These are phyloP conservation scores for Aspergillus novofumigatus DNA, from an alignment of 2,329 filamentous ascomycete species.

Conservation along the genomic window DNA sequence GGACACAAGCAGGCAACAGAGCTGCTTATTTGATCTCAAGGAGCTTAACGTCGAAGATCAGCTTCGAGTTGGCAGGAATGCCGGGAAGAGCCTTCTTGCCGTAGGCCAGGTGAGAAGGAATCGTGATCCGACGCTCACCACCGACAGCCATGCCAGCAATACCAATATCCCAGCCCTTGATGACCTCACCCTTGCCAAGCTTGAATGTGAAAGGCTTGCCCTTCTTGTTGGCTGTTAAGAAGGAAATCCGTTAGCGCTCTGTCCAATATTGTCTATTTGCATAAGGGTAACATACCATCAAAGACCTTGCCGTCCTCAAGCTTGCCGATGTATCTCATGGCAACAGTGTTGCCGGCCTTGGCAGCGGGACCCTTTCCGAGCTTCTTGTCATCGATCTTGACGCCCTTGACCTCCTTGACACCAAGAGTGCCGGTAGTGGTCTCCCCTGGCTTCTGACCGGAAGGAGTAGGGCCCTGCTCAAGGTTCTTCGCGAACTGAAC, in stretches of 20 bases:
- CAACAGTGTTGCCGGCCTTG: conserved; percentile 85
- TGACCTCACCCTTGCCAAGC: conserved; percentile 89
- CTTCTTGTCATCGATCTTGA: conserved; percentile 95
- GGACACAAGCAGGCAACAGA: conserved; percentile 6
- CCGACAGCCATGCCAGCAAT: conserved; percentile 88
- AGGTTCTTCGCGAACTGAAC: conserved; percentile 99
- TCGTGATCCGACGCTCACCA: conserved; percentile 86
- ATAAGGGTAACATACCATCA: conserved; percentile 62
- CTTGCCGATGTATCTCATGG: conserved; percentile 98
- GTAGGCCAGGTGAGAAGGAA: conserved; percentile 84
- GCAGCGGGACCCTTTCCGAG: conserved; percentile 75
- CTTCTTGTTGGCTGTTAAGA: conserved; percentile 82
- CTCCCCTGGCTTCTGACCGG: conserved; percentile 48
- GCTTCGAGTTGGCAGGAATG: conserved; percentile 85
- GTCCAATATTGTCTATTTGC: conserved; percentile 1
- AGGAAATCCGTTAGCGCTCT: conserved; percentile 3
- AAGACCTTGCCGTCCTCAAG: conserved; percentile 92
- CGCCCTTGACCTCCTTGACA: conserved; percentile 77
- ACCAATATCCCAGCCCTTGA: conserved; percentile 98
- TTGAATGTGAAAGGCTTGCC: conserved; percentile 97
- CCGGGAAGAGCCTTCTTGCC: conserved; percentile 77
- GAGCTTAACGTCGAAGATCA: conserved; percentile 89
- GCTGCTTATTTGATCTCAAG: conserved; percentile 69
- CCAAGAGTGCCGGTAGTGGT: conserved; percentile 58
- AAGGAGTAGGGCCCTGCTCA: conserved; percentile 87